Conservation (phyloP, 2,329 filamentous ascomycete genomes). For the Fusarium sp. region DNA sequence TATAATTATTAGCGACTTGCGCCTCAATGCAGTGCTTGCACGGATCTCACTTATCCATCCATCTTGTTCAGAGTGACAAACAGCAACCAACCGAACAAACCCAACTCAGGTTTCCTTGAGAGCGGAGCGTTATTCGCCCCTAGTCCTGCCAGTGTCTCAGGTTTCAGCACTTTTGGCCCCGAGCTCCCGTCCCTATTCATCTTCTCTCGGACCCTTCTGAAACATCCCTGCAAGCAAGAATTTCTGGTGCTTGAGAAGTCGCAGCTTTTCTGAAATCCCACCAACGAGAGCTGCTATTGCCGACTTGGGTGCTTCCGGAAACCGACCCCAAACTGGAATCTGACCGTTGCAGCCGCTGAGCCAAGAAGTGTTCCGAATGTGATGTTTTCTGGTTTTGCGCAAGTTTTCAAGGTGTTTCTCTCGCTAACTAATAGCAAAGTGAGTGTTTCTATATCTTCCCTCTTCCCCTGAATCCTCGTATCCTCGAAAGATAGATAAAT, state of each 20-base stretch:
- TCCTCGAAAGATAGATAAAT: slow-evolving; percentile 31
- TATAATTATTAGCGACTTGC: slow-evolving; percentile 28
- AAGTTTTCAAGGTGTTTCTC: slow-evolving; percentile 28
- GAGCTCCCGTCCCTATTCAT: slow-evolving; percentile 23
- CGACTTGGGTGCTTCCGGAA: slow-evolving; percentile 32
- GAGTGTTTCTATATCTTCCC: slow-evolving; percentile 17
- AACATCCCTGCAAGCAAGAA: slow-evolving; percentile 37
- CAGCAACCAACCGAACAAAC: slow-evolving; percentile 16
- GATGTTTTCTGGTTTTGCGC: slow-evolving; percentile 18
- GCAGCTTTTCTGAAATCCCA: slow-evolving; percentile 35
- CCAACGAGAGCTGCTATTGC: slow-evolving; percentile 36
- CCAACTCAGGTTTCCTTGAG: not conserved
- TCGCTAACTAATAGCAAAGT: slow-evolving; percentile 17
- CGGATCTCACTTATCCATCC: slow-evolving; percentile 8
- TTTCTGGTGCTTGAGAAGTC: slow-evolving; percentile 33
- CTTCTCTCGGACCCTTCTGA: slow-evolving; percentile 16
- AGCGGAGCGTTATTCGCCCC: slow-evolving; percentile 17
- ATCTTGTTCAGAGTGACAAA: slow-evolving; percentile 2
- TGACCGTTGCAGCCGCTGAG: slow-evolving; percentile 35
- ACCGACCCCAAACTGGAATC: slow-evolving; percentile 39
- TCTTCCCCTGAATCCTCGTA: slow-evolving; percentile 28
- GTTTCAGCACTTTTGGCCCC: slow-evolving; percentile 28
- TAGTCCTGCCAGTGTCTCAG: slow-evolving; percentile 32
- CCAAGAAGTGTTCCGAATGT: slow-evolving; percentile 37
- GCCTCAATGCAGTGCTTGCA: slow-evolving; percentile 20